phyloP scores from a whole-genome alignment of 768 basidiomycete genomes.

The Tulasnella sp. region DNA sequence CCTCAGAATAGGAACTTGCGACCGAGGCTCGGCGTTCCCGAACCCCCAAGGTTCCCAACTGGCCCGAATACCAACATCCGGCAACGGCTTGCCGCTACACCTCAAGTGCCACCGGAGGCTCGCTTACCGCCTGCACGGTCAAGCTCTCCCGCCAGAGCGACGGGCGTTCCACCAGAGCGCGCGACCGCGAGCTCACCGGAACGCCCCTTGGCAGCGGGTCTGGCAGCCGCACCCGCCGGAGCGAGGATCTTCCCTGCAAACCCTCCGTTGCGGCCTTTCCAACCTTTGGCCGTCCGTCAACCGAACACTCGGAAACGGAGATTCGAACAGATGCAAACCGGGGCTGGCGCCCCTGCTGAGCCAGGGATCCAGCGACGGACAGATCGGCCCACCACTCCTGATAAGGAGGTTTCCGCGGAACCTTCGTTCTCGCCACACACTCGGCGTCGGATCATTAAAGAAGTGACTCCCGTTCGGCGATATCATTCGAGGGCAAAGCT shows the following conservation, averaged over 20 bases:
- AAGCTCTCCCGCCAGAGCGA: neutral
- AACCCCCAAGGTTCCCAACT: neutral
- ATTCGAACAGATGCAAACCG: neutral
- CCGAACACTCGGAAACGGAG: neutral
- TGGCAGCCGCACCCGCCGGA: neutral
- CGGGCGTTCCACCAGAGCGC: neutral
- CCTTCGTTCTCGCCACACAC: neutral
- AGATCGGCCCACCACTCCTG: neutral
- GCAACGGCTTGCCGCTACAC: neutral
- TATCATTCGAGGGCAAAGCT: constrained; percentile 2
- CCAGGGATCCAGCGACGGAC: neutral
- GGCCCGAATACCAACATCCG: neutral
- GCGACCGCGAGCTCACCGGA: neutral
- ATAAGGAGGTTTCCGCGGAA: neutral
- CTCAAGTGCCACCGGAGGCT: neutral
- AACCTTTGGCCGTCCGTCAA: neutral
- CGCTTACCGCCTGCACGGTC: neutral
- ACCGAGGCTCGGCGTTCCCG: neutral
- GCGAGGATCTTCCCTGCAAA: neutral
- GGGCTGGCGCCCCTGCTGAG: too few relatives aligned
- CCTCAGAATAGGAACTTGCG: neutral
- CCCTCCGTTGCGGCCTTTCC: neutral
- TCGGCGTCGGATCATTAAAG: neutral
- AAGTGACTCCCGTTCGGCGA: neutral
- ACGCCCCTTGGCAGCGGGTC: neutral